Evolutionary conservation across 345 rosid species (phyloP).

Genomic region (Stellera chamaejasme): DNA sequence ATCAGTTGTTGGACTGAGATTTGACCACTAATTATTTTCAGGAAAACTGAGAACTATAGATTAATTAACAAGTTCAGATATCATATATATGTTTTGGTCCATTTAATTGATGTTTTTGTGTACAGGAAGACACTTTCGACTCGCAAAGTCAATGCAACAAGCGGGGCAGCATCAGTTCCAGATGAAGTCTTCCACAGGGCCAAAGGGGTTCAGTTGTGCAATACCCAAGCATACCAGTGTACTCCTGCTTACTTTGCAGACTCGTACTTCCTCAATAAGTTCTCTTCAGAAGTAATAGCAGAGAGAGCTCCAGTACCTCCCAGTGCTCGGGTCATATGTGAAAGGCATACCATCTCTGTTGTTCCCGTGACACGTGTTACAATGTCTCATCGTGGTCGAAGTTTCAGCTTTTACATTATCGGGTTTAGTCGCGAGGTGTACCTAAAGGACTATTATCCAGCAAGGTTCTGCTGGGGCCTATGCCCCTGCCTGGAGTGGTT

Average conservation of each 20-base stretch:
- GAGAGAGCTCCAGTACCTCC: conserved; percentile 63
- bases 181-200: conserved; percentile 90
- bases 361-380: conserved; percentile 90
- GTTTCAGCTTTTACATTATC: conserved; percentile 84
- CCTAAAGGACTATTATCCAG: conserved; percentile 82
- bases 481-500: conserved; percentile 96
- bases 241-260: conserved; percentile 87
- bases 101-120: not conserved
- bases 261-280: conserved; percentile 82
- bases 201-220: conserved; percentile 84
- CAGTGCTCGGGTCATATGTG: conserved; percentile 75
- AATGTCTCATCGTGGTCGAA: conserved; percentile 62
- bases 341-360: conserved; percentile 77
- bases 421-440: conserved; percentile 82
- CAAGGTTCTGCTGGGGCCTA: conserved; percentile 89
- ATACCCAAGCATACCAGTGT: conserved; percentile 91
- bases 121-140: conserved; percentile 75
- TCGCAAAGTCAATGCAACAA: conserved; percentile 76
- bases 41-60: too few species aligned
- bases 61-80: too few species aligned
- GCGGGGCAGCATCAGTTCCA: conserved; percentile 94
- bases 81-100: not conserved
- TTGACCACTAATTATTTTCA: not conserved
- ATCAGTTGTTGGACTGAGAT: not conserved
- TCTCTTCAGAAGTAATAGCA: conserved; percentile 82